These are phyloP conservation scores for Deinandra increscens DNA, from an alignment of 129 eudicot genomes.

Conservation along the genomic window DNA sequence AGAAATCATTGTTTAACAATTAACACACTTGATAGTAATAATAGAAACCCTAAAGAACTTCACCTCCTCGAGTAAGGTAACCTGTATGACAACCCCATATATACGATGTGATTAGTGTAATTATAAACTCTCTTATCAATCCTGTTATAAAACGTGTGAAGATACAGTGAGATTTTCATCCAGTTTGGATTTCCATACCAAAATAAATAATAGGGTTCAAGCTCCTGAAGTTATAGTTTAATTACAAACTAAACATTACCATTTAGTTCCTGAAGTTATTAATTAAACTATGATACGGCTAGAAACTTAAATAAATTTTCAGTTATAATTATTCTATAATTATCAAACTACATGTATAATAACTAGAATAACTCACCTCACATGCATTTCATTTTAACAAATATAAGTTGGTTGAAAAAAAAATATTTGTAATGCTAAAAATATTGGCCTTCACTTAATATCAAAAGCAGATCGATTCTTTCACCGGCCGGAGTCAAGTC, in stretches of 20 bases:
- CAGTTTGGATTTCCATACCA: neutral
- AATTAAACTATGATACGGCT: neutral
- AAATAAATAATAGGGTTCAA: neutral
- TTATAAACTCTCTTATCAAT: neutral
- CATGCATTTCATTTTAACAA: too few species aligned
- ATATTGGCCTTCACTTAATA: too few species aligned
- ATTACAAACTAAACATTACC: neutral
- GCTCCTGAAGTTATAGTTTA: neutral
- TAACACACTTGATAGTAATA: constrained; percentile 13
- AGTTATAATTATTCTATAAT: too few species aligned
- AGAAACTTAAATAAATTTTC: neutral
- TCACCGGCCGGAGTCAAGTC: neutral
- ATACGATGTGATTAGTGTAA: neutral
- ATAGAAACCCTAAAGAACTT: constrained; percentile 15
- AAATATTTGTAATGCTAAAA: neutral
- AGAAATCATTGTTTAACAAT: constrained; percentile 13
- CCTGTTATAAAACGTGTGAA: neutral
- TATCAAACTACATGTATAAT: too few species aligned
- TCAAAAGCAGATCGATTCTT: too few species aligned
- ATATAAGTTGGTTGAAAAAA: too few species aligned
- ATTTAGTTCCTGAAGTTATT: neutral
- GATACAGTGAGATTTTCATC: neutral
- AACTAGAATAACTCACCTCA: too few species aligned
- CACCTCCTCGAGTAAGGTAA: constrained; percentile 23
- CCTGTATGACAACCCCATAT: constrained; percentile 16